These are phyloP conservation scores for Umbelopsis sp. DNA, from an alignment of 192 early-diverging fungal genomes.

Conservation along the genomic window DNA sequence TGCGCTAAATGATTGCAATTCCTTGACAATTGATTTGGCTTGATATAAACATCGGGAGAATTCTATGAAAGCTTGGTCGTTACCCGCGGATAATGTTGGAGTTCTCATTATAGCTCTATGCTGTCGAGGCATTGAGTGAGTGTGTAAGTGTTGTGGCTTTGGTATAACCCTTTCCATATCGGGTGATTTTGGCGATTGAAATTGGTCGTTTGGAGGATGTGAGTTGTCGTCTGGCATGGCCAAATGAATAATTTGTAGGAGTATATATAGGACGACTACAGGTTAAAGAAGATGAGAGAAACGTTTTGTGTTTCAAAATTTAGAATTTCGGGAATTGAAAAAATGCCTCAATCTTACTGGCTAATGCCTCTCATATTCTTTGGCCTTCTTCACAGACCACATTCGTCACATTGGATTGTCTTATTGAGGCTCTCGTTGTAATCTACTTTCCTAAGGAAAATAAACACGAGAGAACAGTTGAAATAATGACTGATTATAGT, in stretches of 20 bases:
- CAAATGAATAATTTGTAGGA: not conserved
- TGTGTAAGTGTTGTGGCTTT: not conserved
- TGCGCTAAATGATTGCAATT: constrained; percentile 21
- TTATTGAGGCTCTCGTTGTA: too few species aligned
- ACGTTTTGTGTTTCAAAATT: not conserved
- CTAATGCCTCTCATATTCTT: not conserved
- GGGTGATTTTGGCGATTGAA: not conserved
- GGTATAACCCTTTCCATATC: not conserved
- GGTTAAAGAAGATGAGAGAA: constrained; percentile 1
- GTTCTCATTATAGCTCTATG: not conserved
- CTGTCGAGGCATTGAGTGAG: not conserved
- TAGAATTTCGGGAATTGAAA: not conserved
- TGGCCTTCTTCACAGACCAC: not conserved
- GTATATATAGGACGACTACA: not conserved
- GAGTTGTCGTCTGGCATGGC: not conserved
- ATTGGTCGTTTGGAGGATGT: not conserved
- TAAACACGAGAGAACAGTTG: too few species aligned
- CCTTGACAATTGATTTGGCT: constrained; percentile 30
- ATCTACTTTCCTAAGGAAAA: too few species aligned
- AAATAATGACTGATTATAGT: too few species aligned
- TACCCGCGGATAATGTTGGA: not conserved
- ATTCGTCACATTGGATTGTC: too few species aligned
- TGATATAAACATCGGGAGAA: constrained; percentile 31
- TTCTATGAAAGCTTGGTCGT: constrained; percentile 25
- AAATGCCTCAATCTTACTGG: not conserved